phyloP scores from a whole-genome alignment of 1,139 yeast genomes.

The Sugiyamaella grinbergsii region DNA sequence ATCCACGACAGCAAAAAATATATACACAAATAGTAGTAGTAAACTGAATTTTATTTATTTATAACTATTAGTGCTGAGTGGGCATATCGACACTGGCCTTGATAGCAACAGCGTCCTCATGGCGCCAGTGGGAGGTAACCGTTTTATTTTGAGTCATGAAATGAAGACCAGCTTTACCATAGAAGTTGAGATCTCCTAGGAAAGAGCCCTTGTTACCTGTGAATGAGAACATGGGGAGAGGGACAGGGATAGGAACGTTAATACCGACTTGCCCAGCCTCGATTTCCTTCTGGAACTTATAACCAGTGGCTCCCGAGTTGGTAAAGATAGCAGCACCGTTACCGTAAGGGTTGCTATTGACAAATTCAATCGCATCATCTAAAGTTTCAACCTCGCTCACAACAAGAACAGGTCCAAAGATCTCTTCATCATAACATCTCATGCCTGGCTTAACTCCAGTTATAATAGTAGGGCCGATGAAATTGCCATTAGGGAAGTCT shows the following conservation, averaged over 20 bases:
- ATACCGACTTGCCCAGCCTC: constrained; percentile 81
- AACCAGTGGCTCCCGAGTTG: constrained; percentile 66
- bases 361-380: constrained; percentile 70
- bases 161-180: constrained; percentile 72
- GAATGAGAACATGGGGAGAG: constrained; percentile 79
- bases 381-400: constrained; percentile 66
- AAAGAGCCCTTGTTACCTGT: constrained; percentile 79
- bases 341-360: constrained; percentile 69
- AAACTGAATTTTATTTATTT: too few relatives aligned
- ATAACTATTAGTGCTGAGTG: constrained; percentile 29
- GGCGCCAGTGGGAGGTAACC: constrained; percentile 69
- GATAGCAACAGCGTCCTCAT: constrained; percentile 48
- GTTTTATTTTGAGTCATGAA: constrained; percentile 79
- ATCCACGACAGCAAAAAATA: neutral
- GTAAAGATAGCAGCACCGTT: constrained; percentile 77
- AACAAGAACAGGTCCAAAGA: constrained; percentile 73
- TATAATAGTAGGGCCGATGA: constrained; percentile 72
- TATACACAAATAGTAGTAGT: neutral
- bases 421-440: constrained; percentile 73
- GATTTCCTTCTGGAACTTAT: constrained; percentile 68
- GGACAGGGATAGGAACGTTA: constrained; percentile 84
- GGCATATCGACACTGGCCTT: constrained; percentile 47
- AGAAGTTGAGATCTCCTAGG: constrained; percentile 77
- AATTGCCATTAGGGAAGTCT: constrained; percentile 67
- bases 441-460: constrained; percentile 67